Evolutionary conservation across 345 rosid genomes (phyloP).

Genomic region (Eucalyptus melliodora): DNA sequence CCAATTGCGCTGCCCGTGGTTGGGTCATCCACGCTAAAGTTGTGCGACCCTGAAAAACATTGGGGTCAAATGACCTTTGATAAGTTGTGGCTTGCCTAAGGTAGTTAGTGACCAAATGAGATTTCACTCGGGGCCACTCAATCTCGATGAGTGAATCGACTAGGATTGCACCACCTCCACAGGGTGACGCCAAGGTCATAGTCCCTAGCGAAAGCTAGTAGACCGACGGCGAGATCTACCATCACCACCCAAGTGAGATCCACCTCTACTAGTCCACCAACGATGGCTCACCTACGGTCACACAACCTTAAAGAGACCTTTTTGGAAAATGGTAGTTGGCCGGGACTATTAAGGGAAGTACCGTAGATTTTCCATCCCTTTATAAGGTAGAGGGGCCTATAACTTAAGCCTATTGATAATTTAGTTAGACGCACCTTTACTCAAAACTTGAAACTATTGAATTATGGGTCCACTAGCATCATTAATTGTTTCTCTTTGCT

Average conservation of each 20-base stretch:
- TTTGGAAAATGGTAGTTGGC: neutral
- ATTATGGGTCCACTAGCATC: neutral
- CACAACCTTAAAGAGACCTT: neutral
- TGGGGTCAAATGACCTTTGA: neutral
- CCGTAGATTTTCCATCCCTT: neutral
- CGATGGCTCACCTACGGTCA: neutral
- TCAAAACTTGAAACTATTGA: neutral
- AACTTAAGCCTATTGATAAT: neutral
- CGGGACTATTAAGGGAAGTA: neutral
- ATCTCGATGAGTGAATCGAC: neutral
- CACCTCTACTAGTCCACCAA: neutral
- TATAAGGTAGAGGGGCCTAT: neutral
- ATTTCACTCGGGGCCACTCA: neutral
- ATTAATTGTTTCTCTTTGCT: neutral
- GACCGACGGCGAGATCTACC: neutral
- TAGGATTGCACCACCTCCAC: neutral
- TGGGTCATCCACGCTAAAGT: neutral
- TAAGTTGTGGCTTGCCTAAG: neutral
- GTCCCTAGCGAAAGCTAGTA: neutral
- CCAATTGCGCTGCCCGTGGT: fast-evolving
- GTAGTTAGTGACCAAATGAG: neutral
- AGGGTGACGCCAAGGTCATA: neutral
- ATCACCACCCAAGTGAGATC: neutral
- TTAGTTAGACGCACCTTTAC: neutral
- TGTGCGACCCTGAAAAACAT: fast-evolving